Conservation (phyloP, 176 grass and related monocot genomes). For the Musa schizocarpa region DNA sequence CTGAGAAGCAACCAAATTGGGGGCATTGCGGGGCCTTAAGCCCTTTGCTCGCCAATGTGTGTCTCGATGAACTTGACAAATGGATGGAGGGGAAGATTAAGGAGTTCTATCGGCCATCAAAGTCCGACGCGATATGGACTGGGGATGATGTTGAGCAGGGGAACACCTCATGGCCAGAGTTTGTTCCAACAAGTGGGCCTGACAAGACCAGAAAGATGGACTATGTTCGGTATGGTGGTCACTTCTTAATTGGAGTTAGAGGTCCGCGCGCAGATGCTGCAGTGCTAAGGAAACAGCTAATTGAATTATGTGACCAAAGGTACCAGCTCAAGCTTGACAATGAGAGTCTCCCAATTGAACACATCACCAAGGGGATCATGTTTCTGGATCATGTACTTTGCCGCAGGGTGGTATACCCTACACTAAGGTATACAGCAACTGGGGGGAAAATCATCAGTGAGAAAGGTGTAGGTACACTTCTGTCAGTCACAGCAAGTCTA, state of each 20-base stretch:
- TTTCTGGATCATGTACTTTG: constrained; percentile 94
- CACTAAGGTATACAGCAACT: constrained; percentile 72
- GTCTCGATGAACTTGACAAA: constrained; percentile 83
- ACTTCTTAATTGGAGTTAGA: constrained; percentile 81
- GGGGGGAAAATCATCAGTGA: constrained; percentile 98
- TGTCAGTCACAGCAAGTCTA: constrained; percentile 83
- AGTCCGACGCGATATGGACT: constrained; percentile 58
- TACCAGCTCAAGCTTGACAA: constrained; percentile 82
- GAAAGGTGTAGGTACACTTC: constrained; percentile 88
- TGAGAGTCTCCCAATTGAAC: constrained; percentile 83
- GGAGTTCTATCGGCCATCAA: constrained; percentile 79
- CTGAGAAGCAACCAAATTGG: constrained; percentile 64
- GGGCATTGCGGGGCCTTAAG: constrained; percentile 75
- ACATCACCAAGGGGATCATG: constrained; percentile 98
- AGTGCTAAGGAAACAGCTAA: constrained; percentile 72
- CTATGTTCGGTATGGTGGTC: constrained; percentile 74
- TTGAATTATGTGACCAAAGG: constrained; percentile 79
- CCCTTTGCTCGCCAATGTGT: constrained; percentile 74
- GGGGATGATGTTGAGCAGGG: constrained; percentile 51
- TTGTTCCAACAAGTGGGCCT: constrained; percentile 83
- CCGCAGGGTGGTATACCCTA: constrained; percentile 88
- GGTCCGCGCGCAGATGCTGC: constrained; percentile 78
- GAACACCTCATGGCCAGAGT: constrained; percentile 93
- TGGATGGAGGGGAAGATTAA: constrained; percentile 82
- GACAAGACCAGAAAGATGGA: constrained; percentile 93